phyloP scores from a whole-genome alignment of 2,329 filamentous ascomycete genomes.

The Xylariaceae sp. region DNA sequence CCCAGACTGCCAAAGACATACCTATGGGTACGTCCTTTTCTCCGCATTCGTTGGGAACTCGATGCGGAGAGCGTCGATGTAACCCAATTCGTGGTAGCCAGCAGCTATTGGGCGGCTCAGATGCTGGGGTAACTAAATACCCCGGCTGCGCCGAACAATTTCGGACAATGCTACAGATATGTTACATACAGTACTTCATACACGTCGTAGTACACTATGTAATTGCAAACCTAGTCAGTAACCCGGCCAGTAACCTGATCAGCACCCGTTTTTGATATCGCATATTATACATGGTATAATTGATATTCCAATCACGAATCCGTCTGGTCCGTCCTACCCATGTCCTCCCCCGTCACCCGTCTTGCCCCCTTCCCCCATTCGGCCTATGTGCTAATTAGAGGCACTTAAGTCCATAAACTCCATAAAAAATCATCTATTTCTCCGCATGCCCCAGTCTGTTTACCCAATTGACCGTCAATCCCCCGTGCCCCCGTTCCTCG shows the following conservation, averaged over 20 bases:
- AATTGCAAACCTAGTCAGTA: no score
- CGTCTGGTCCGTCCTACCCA: no score
- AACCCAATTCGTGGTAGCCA: not conserved
- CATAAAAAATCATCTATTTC: not conserved
- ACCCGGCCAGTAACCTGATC: no score
- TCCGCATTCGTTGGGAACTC: not conserved
- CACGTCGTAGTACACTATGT: not conserved
- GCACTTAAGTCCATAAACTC: no score
- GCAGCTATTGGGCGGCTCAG: not conserved
- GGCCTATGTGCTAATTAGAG: no score
- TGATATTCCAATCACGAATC: no score
- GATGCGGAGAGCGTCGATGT: not conserved
- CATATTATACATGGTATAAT: no score
- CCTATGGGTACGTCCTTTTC: no score
- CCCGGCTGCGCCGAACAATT: not conserved
- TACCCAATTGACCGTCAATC: not conserved
- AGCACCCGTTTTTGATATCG: no score
- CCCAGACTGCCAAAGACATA: no score
- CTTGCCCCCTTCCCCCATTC: no score
- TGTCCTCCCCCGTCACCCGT: no score
- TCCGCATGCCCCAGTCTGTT: not conserved
- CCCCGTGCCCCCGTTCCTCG: not conserved
- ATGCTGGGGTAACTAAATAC: not conserved
- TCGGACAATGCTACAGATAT: not conserved
- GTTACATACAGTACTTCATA: not conserved